A percentile compares a stretch with the other conserved stretches of the same genome.
phyloP scores from a whole-genome alignment of 371 early-diverging fungal species.

The Polyrhizophydium stewartii region DNA sequence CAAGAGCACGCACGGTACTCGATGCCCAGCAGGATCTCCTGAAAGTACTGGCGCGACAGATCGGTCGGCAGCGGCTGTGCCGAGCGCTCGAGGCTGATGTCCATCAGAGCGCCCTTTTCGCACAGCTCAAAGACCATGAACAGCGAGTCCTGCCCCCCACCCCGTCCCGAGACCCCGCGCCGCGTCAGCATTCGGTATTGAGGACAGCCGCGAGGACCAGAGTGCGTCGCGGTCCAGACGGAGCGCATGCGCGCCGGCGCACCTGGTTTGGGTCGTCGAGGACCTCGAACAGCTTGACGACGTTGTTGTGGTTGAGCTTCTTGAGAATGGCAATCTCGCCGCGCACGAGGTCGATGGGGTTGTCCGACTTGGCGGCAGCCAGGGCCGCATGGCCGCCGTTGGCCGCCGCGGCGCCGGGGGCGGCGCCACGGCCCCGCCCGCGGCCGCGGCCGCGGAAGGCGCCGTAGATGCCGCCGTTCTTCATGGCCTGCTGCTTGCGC shows the following conservation, averaged over 20 bases:
- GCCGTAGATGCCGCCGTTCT: conserved; percentile 23
- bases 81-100: conserved; percentile 52
- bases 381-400: neutral
- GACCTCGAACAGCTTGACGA: conserved; percentile 89
- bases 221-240: neutral
- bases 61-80: conserved; percentile 54
- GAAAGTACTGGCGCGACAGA: conserved; percentile 60
- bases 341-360: conserved; percentile 82
- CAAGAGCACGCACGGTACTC: conserved; percentile 74
- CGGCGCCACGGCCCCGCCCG: conserved; percentile 30
- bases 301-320: conserved; percentile 83
- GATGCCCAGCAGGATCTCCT: conserved; percentile 86
- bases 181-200: too few species aligned
- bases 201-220: too few species aligned
- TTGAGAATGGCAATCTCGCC: conserved; percentile 92
- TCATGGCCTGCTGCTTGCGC: conserved; percentile 46
- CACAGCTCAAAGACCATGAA: conserved; percentile 83
- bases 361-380: neutral
- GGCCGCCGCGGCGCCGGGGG: neutral
- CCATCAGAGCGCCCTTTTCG: conserved; percentile 69
- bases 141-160: conserved; percentile 41
- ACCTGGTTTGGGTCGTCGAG: conserved; percentile 78
- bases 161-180: too few species aligned
- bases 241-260: neutral
- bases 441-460: conserved; percentile 33